Percentiles rank a stretch among this genome's conserved stretches.
Evolutionary conservation across 2,329 filamentous ascomycete species (phyloP).

Genomic region (Monilinia aucupariae): DNA sequence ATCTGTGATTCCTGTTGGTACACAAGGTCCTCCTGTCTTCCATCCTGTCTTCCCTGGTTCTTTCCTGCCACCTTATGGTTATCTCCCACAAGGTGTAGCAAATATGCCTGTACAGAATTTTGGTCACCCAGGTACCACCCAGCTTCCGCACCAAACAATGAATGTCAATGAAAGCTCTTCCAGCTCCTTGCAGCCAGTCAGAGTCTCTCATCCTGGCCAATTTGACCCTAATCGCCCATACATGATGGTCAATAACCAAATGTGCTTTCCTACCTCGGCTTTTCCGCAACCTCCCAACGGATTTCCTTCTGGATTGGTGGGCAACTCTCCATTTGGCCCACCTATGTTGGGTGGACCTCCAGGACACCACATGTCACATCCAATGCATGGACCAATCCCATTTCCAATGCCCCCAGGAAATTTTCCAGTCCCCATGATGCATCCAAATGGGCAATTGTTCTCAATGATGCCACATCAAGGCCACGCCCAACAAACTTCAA

Average conservation of each 20-base stretch:
- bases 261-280: constrained; percentile 32
- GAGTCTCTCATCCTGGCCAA: constrained; percentile 34
- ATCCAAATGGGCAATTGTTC: constrained; percentile 23
- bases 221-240: constrained; percentile 36
- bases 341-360: constrained; percentile 15
- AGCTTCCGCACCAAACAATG: neutral
- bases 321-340: constrained; percentile 26
- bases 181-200: constrained; percentile 25
- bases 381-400: constrained; percentile 21
- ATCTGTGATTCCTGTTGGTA: neutral
- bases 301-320: constrained; percentile 29
- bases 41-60: constrained; percentile 20
- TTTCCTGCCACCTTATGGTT: constrained; percentile 22
- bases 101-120: constrained; percentile 6
- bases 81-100: constrained; percentile 18
- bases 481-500: neutral
- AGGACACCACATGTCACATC: constrained; percentile 7
- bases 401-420: constrained; percentile 9
- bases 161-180: neutral
- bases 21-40: constrained; percentile 16
- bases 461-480: constrained; percentile 18
- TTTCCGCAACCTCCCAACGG: constrained; percentile 27
- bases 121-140: constrained; percentile 12
- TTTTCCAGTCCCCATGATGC: constrained; percentile 20
- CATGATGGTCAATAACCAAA: constrained; percentile 32